Evolutionary conservation across 139 green algal genomes (phyloP).

Genomic region (Micromonas commoda): DNA sequence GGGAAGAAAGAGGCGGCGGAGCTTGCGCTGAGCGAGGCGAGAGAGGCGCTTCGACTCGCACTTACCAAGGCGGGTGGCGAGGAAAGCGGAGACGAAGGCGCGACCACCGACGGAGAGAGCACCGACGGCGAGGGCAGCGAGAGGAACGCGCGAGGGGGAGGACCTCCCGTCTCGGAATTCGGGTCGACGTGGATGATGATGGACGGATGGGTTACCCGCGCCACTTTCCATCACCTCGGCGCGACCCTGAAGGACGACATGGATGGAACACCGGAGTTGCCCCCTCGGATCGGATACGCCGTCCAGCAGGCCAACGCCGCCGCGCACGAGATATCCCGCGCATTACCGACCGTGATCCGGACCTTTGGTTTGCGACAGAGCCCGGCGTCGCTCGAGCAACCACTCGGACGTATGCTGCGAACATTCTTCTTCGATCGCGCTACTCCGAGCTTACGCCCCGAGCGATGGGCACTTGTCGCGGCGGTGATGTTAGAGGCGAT

Average conservation of each 20-base stretch:
- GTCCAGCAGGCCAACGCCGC: not conserved
- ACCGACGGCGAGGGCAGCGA: not conserved
- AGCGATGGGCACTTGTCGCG: not conserved
- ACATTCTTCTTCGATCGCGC: not conserved
- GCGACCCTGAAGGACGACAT: not conserved
- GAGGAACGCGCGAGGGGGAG: no score
- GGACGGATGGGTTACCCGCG: not conserved
- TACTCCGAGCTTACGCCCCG: not conserved
- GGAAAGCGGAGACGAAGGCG: not conserved
- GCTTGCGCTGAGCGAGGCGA: not conserved
- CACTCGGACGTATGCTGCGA: not conserved
- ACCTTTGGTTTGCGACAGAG: not conserved
- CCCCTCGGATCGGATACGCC: not conserved
- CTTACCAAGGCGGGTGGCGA: not conserved
- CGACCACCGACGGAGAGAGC: not conserved
- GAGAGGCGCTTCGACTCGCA: not conserved
- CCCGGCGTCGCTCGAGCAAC: not conserved
- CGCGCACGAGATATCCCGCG: not conserved
- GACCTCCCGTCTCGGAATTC: not conserved
- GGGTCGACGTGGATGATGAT: not conserved
- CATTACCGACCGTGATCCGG: not conserved
- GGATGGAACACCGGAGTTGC: not conserved
- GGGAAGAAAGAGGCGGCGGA: not conserved
- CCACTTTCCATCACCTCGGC: not conserved
- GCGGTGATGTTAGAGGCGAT: not conserved